phyloP scores from a whole-genome alignment of 1,284 basidiomycete species.

The Bjerkandera adusta region DNA sequence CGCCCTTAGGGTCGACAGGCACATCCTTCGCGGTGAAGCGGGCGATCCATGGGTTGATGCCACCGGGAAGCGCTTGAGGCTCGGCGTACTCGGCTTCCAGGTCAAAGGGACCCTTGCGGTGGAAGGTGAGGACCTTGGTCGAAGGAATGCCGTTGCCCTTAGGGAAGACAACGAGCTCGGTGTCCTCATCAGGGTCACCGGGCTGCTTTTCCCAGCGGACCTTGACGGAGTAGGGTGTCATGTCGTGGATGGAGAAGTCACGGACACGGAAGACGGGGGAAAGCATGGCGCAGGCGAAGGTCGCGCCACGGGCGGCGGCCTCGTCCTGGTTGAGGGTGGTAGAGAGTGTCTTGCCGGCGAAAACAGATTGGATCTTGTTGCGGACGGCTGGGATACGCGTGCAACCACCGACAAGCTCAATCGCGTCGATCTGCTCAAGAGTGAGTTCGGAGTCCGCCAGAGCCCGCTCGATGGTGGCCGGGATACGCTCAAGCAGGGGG shows the following conservation, averaged over 20 bases:
- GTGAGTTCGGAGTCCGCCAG: conserved; percentile 56
- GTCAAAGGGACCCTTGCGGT: conserved; percentile 83
- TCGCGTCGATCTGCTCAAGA: conserved; percentile 58
- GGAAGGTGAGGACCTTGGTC: conserved; percentile 94
- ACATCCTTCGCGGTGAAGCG: conserved; percentile 81
- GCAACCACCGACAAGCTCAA: conserved; percentile 70
- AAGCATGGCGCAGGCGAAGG: conserved; percentile 91
- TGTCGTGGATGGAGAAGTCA: conserved; percentile 86
- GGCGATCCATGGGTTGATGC: conserved; percentile 81
- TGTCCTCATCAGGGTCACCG: conserved; percentile 83
- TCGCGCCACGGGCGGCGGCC: conserved; percentile 90
- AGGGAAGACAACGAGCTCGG: conserved; percentile 85
- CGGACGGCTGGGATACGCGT: conserved; percentile 72
- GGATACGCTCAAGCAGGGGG: conserved; percentile 52
- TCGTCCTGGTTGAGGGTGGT: conserved; percentile 96
- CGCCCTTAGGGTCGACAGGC: conserved; percentile 59
- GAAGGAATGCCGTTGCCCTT: conserved; percentile 82
- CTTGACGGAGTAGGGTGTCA: conserved; percentile 84
- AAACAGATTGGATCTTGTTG: conserved; percentile 60
- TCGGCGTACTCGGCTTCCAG: conserved; percentile 83
- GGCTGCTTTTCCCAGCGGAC: conserved; percentile 79
- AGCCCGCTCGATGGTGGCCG: conserved; percentile 53
- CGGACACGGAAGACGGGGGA: conserved; percentile 95
- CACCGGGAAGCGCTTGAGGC: conserved; percentile 65
- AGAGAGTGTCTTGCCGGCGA: conserved; percentile 69